Percentiles rank a stretch among this genome's conserved stretches.
These are phyloP conservation scores for Backusella parvicylindrica DNA, from an alignment of 192 early-diverging fungal species.

Conservation along the genomic window DNA sequence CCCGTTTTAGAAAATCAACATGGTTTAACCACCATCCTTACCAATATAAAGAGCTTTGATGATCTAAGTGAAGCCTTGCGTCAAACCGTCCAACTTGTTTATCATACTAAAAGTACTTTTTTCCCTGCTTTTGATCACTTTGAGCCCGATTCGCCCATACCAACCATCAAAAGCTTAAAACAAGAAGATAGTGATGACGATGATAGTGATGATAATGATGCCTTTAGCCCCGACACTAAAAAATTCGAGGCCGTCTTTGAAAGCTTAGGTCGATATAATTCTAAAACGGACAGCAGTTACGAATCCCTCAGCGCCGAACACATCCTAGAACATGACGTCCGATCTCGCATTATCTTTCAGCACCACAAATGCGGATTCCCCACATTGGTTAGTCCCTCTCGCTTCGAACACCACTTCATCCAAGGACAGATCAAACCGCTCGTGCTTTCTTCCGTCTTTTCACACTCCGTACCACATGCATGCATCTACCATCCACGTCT, in stretches of 20 bases:
- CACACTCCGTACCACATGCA: not conserved
- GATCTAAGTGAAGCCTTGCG: not conserved
- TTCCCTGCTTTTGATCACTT: not conserved
- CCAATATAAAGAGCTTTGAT: conserved; percentile 13
- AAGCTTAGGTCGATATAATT: not conserved
- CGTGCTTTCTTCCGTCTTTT: conserved; percentile 10
- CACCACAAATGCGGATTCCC: conserved; percentile 20
- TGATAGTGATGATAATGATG: not conserved
- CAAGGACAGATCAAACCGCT: not conserved
- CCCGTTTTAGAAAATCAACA: conserved; percentile 6
- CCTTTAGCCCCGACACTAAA: not conserved
- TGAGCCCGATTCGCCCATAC: not conserved
- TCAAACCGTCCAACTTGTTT: not conserved
- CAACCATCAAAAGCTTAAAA: not conserved
- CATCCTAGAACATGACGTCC: not conserved
- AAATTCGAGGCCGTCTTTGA: not conserved
- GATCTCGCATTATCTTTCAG: not conserved
- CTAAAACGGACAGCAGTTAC: not conserved
- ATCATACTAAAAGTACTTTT: not conserved
- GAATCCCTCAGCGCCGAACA: not conserved
- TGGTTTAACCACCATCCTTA: not conserved
- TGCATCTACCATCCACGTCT: conserved; percentile 9
- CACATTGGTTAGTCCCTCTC: not conserved
- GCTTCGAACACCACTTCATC: not conserved
- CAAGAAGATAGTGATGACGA: not conserved